A percentile compares a stretch with the other conserved stretches of the same genome.
These are phyloP conservation scores for Fistulifera pelliculosa DNA, from an alignment of 108 stramenopile genomes.

Conservation along the genomic window DNA sequence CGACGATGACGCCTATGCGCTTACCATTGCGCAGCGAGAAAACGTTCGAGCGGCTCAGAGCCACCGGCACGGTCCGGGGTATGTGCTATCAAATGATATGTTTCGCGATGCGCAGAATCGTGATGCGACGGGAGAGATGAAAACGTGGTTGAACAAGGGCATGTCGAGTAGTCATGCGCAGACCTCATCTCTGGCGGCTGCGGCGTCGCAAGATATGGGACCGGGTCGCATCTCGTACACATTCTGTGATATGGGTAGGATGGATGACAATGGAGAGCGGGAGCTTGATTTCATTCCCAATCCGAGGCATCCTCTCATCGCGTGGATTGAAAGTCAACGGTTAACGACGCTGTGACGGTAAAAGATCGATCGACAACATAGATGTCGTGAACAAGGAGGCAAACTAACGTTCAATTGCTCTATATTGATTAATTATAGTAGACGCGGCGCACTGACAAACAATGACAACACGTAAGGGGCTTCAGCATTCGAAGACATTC, in stretches of 20 bases:
- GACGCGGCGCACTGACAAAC: too few relatives aligned
- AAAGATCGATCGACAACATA: too few relatives aligned
- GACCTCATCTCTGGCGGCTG: slow-evolving; percentile 6
- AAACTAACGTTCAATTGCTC: too few relatives aligned
- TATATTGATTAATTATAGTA: too few relatives aligned
- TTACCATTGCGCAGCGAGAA: slow-evolving; percentile 65
- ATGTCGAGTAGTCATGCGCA: slow-evolving; percentile 11
- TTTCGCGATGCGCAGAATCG: slow-evolving; percentile 72
- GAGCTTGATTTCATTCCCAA: slow-evolving; percentile 73
- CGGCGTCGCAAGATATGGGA: slow-evolving; percentile 11
- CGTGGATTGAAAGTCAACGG: slow-evolving; percentile 36
- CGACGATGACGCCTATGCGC: slow-evolving; percentile 77
- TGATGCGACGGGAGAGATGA: slow-evolving; percentile 29
- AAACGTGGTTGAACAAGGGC: slow-evolving; percentile 30
- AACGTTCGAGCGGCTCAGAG: slow-evolving; percentile 14
- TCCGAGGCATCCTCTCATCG: slow-evolving; percentile 59
- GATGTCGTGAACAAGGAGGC: too few relatives aligned
- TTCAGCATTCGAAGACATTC: too few relatives aligned
- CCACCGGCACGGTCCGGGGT: slow-evolving; percentile 41
- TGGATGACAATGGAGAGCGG: slow-evolving; percentile 47
- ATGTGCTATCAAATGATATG: slow-evolving; percentile 69
- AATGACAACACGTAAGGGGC: too few relatives aligned
- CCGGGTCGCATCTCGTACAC: slow-evolving; percentile 65
- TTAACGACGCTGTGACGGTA: not conserved
- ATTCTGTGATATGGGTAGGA: slow-evolving; percentile 64